Percentiles rank a stretch among this genome's conserved stretches.
These are phyloP conservation scores for Vigna radiata DNA, from an alignment of 306 rosid genomes.

Conservation along the genomic window DNA sequence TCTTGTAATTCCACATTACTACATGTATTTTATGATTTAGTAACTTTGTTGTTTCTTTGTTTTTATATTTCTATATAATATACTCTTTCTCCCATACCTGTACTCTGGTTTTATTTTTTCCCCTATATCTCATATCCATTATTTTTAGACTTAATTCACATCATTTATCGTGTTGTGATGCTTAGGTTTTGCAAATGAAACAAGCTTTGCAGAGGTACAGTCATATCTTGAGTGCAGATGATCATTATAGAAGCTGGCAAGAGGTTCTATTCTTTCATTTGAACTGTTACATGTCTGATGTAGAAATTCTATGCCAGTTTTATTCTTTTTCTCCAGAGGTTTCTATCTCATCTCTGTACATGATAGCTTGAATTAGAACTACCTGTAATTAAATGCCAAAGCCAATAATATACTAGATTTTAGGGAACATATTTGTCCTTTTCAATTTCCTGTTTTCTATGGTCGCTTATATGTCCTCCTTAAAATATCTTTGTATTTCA, in stretches of 20 bases:
- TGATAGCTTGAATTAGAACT: constrained; percentile 22
- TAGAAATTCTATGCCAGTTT: constrained; percentile 22
- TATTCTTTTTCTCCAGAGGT: constrained; percentile 24
- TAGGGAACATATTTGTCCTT: constrained; percentile 1
- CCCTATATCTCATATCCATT: background rate
- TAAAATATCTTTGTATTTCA: constrained; percentile 46
- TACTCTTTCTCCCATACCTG: constrained; percentile 7
- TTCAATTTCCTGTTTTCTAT: constrained; percentile 10
- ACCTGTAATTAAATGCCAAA: constrained; percentile 19
- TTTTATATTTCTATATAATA: constrained; percentile 7
- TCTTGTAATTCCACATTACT: constrained; percentile 17
- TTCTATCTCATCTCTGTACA: constrained; percentile 32
- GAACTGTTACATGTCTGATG: constrained; percentile 33
- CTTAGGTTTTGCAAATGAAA: constrained; percentile 79
- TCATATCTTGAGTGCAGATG: constrained; percentile 88
- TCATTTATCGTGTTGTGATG: constrained; percentile 51
- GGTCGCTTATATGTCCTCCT: background rate
- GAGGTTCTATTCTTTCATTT: constrained; percentile 65
- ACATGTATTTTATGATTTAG: constrained; percentile 11
- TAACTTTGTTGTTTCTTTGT: constrained; percentile 2
- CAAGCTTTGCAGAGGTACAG: constrained; percentile 93
- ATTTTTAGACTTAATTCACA: constrained; percentile 43
- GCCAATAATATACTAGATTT: background rate
- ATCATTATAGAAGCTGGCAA: constrained; percentile 92
- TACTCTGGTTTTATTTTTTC: constrained; percentile 9